phyloP scores from a whole-genome alignment of 2,329 filamentous ascomycete genomes.

The Ophiognomonia clavigignenti-juglandacearum region DNA sequence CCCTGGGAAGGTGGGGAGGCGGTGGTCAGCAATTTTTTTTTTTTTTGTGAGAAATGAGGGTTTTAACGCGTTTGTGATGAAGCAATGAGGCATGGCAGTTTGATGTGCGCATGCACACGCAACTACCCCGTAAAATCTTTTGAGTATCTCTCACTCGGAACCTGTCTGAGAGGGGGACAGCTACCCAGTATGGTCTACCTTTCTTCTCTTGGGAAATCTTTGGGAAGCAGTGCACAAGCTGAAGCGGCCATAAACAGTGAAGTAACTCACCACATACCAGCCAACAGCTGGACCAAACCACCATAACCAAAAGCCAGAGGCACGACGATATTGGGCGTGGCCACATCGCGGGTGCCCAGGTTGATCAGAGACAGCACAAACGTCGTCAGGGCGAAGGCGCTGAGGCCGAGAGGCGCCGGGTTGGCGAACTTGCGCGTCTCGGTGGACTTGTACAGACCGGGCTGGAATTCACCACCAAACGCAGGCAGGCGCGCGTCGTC shows the following conservation, averaged over 20 bases:
- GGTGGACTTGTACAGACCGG: conserved; percentile 58
- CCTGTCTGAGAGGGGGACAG: no score
- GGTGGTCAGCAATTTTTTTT: no score
- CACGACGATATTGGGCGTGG: conserved; percentile 61
- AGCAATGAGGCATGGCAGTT: no score
- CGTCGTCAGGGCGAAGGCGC: conserved; percentile 76
- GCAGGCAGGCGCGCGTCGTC: conserved; percentile 42
- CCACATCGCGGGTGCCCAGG: conserved; percentile 57
- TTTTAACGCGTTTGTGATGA: no score
- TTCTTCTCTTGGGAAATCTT: no score
- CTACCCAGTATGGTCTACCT: no score
- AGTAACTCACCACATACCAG: conserved; percentile 86
- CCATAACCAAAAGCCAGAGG: conserved; percentile 70
- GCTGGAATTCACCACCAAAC: conserved; percentile 70
- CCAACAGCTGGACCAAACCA: conserved; percentile 71
- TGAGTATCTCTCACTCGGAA: no score
- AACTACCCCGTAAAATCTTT: no score
- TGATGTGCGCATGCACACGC: no score
- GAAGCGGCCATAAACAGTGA: no score
- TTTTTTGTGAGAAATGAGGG: no score
- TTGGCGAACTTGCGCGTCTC: conserved; percentile 73
- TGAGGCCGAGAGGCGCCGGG: conserved; percentile 71
- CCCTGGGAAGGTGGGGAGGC: conserved; percentile 44
- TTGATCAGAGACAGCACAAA: conserved; percentile 76
- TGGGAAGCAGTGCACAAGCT: no score